A percentile compares a stretch with the other conserved stretches of the same genome.
Evolutionary conservation across 768 basidiomycete species (phyloP).

Genomic region (Xerocomellus intermedius): DNA sequence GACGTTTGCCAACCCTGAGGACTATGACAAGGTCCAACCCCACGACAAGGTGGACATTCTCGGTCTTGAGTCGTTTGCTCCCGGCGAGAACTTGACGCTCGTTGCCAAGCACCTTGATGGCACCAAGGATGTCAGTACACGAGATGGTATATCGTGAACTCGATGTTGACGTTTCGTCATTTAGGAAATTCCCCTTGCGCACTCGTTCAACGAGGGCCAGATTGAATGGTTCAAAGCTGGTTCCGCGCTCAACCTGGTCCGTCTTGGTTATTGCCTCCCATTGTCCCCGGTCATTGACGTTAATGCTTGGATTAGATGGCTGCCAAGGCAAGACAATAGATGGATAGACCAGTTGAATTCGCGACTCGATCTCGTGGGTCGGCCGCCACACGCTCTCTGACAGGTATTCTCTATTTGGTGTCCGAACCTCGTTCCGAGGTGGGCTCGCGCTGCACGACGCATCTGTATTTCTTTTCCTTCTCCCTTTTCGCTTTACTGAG

Average conservation of each 20-base stretch:
- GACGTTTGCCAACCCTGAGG: conserved; percentile 87
- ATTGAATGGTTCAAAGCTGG: conserved; percentile 99
- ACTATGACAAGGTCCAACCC: conserved; percentile 91
- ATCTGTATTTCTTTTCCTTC: neutral
- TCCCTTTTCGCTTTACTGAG: neutral
- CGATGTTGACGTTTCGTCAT: conserved; percentile 16
- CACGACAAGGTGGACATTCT: conserved; percentile 87
- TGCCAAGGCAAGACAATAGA: conserved; percentile 53
- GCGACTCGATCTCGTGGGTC: neutral
- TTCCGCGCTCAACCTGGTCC: conserved; percentile 84
- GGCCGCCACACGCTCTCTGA: neutral
- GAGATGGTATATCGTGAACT: neutral
- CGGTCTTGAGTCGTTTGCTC: conserved; percentile 85
- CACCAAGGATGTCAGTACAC: conserved; percentile 52
- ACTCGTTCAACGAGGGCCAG: conserved; percentile 96
- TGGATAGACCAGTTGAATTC: conserved; percentile 10
- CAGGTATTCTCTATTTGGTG: neutral
- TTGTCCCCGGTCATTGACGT: neutral
- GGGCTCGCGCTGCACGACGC: neutral
- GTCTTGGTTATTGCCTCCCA: conserved; percentile 25
- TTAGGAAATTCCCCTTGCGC: conserved; percentile 73
- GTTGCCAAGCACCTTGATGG: conserved; percentile 83
- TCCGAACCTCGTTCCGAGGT: neutral
- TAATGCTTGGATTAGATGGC: conserved; percentile 51
- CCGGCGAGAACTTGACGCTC: conserved; percentile 88